Conservation (phyloP, 192 early-diverging fungal genomes). For the Coemansia sp. region DNA sequence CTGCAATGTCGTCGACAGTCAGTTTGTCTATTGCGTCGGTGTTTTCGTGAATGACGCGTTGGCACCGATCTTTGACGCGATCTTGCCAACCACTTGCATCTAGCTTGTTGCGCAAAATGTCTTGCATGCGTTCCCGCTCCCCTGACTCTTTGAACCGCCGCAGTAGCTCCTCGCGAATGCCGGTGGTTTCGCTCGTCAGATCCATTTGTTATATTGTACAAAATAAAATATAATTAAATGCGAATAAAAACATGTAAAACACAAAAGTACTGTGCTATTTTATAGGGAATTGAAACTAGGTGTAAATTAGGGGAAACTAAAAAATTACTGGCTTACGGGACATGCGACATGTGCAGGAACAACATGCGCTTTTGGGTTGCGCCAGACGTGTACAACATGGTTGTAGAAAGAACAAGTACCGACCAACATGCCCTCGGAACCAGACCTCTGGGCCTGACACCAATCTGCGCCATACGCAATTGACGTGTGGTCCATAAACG, state of each 20-base stretch:
- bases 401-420: conserved; percentile 83
- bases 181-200: conserved; percentile 23
- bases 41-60: conserved; percentile 40
- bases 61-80: conserved; percentile 51
- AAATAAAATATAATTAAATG: not conserved
- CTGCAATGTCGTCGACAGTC: conserved; percentile 49
- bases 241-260: not conserved
- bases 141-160: conserved; percentile 53
- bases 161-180: conserved; percentile 50
- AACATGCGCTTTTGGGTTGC: not conserved
- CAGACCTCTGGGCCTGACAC: conserved; percentile 53
- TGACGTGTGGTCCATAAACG: conserved; percentile 72
- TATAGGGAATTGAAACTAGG: not conserved
- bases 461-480: conserved; percentile 80
- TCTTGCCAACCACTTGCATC: conserved; percentile 54
- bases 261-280: not conserved
- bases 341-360: not conserved
- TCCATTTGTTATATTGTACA: conserved; percentile 18
- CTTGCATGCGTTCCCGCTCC: conserved; percentile 53
- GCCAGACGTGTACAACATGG: conserved; percentile 72
- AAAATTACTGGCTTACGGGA: not conserved
- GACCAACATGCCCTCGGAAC: conserved; percentile 41
- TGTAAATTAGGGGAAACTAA: not conserved
- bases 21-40: conserved; percentile 27
- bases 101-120: conserved; percentile 50